A percentile compares a stretch with the other conserved stretches of the same genome.
phyloP scores from a whole-genome alignment of 345 rosid species.

The Geranium brycei region DNA sequence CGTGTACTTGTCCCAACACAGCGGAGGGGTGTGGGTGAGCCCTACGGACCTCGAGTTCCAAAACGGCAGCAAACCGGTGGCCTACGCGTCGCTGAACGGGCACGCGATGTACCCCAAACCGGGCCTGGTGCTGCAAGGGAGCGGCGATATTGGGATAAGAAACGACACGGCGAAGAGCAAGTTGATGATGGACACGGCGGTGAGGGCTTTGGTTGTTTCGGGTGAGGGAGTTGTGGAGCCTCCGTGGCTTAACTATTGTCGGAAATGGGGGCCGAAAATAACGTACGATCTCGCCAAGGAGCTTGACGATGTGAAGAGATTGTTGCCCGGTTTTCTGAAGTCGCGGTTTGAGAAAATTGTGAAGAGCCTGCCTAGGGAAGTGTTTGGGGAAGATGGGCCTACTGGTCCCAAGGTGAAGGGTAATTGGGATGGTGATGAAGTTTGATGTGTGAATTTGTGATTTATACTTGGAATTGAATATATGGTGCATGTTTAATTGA shows the following conservation, averaged over 20 bases:
- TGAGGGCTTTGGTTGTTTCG: no score
- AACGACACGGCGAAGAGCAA: constrained; percentile 11
- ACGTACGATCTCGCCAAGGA: constrained; percentile 13
- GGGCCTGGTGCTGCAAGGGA: constrained; percentile 11
- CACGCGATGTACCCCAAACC: constrained; percentile 7
- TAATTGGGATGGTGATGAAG: constrained; percentile 17
- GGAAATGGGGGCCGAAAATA: constrained; percentile 16
- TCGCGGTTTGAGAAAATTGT: not conserved
- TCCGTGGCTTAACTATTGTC: constrained; percentile 11
- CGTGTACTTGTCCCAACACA: constrained; percentile 11
- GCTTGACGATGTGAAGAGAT: constrained; percentile 2
- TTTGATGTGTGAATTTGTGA: not conserved
- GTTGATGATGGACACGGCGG: constrained; percentile 5
- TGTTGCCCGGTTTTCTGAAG: constrained; percentile 12
- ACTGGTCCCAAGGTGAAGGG: constrained; percentile 13
- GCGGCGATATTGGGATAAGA: constrained; percentile 11
- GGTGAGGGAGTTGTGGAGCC: not conserved
- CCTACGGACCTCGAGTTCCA: constrained; percentile 16
- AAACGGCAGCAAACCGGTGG: constrained; percentile 8
- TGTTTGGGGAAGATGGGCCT: constrained; percentile 17
- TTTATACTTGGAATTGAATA: no score
- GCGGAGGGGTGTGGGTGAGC: constrained; percentile 10
- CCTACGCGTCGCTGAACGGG: constrained; percentile 15
- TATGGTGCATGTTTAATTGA: no score
- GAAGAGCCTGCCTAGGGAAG: constrained; percentile 10